Conservation (phyloP, 2,329 filamentous ascomycete genomes). For the Acephala macrosclerotiorum region DNA sequence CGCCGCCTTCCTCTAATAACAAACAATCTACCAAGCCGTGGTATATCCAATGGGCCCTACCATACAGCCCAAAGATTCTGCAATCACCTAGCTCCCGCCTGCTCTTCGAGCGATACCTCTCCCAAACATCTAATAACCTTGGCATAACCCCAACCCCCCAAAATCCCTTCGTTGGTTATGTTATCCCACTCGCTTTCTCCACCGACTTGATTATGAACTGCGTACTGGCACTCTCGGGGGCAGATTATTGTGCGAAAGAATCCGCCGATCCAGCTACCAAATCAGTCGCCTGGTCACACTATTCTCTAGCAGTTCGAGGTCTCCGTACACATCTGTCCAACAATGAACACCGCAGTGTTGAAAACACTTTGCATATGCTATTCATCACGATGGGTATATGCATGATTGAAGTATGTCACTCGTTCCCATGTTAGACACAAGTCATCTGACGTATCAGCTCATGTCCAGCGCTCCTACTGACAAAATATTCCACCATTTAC, state of each 20-base stretch:
- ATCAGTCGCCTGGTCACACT: conserved; percentile 17
- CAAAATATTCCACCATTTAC: conserved; percentile 16
- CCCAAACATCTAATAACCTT: conserved; percentile 15
- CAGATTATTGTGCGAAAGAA: conserved; percentile 8
- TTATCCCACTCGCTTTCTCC: conserved; percentile 20
- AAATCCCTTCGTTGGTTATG: conserved; percentile 16
- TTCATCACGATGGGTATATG: conserved; percentile 13
- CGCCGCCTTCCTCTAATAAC: too few relatives aligned
- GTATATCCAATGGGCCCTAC: conserved; percentile 11
- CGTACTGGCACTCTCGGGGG: conserved; percentile 17
- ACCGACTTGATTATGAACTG: conserved; percentile 21
- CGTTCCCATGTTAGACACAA: too few relatives aligned
- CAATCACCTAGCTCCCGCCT: conserved; percentile 13
- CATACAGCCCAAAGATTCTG: conserved; percentile 3
- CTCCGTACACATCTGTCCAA: conserved; percentile 5
- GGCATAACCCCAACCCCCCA: background rate
- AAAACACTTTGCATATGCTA: conserved; percentile 12
- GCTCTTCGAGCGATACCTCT: conserved; percentile 22
- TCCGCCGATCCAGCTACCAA: conserved; percentile 4
- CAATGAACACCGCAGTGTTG: background rate
- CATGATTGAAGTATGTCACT: conserved; percentile 14
- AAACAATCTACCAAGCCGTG: background rate
- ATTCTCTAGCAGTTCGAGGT: conserved; percentile 15
- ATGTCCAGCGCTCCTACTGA: conserved; percentile 6
- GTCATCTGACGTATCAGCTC: conserved; percentile 4